Percentiles rank a stretch among this genome's conserved stretches.
Evolutionary conservation across 2,329 filamentous ascomycete species (phyloP).

Genomic region (Exophiala spinifera): DNA sequence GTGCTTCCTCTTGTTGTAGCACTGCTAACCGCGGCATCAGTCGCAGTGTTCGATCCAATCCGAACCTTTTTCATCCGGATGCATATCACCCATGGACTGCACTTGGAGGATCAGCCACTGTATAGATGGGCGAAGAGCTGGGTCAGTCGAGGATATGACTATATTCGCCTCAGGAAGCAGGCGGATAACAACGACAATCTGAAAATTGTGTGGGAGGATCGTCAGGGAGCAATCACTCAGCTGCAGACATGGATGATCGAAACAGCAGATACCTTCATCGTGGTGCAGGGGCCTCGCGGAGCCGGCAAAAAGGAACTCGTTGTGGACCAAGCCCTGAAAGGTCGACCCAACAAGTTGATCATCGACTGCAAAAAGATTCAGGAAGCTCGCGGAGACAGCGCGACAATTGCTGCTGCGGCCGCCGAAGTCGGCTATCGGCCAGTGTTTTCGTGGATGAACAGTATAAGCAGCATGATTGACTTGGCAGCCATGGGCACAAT

Average conservation of each 20-base stretch:
- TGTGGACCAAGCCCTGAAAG: conserved; percentile 75
- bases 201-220: conserved; percentile 81
- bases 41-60: conserved; percentile 90
- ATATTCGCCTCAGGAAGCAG: conserved; percentile 41
- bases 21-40: conserved; percentile 75
- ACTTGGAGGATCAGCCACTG: conserved; percentile 53
- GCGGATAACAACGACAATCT: conserved; percentile 66
- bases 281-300: conserved; percentile 86
- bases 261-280: conserved; percentile 85
- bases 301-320: conserved; percentile 89
- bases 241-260: conserved; percentile 84
- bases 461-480: conserved; percentile 85
- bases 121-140: conserved; percentile 80
- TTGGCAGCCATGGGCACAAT: conserved; percentile 91
- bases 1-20: conserved; percentile 81
- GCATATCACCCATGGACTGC: conserved; percentile 75
- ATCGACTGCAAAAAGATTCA: conserved; percentile 93
- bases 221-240: conserved; percentile 75
- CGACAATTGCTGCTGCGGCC: conserved; percentile 79
- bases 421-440: conserved; percentile 83
- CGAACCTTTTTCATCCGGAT: conserved; percentile 88
- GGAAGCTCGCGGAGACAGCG: conserved; percentile 82
- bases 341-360: conserved; percentile 68
- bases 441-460: conserved; percentile 96
- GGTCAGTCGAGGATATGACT: conserved; percentile 43